Percentiles rank a stretch among this genome's conserved stretches.
These are phyloP conservation scores for Lachnum nothofagi DNA, from an alignment of 2,329 filamentous ascomycete genomes.

Conservation along the genomic window DNA sequence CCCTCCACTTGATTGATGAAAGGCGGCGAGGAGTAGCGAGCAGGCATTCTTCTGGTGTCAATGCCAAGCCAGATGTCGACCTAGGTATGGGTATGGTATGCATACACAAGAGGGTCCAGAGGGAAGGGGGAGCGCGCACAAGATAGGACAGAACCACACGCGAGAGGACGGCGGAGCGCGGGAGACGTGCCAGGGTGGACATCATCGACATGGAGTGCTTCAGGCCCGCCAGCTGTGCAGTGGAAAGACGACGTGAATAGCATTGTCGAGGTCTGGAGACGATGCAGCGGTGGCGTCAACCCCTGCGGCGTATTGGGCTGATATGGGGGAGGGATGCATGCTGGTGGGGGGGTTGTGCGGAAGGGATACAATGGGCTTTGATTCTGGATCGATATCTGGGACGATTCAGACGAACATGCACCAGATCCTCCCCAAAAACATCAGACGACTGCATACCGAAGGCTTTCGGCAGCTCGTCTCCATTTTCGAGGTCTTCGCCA, in stretches of 20 bases:
- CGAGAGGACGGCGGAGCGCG: background rate
- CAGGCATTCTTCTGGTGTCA: conserved; percentile 10
- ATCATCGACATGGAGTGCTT: background rate
- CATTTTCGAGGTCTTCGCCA: background rate
- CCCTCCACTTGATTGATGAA: conserved; percentile 1
- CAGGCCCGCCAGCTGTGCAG: conserved; percentile 4
- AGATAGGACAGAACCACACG: conserved; percentile 1
- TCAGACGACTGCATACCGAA: too few species aligned
- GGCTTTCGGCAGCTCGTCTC: conserved; percentile 4
- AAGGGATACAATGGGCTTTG: too few species aligned
- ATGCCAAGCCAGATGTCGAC: background rate
- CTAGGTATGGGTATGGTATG: background rate
- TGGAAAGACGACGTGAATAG: background rate
- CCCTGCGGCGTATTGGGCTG: conserved; percentile 3
- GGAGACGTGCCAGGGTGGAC: background rate
- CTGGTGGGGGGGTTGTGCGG: background rate
- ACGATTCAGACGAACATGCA: too few species aligned
- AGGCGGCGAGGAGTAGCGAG: background rate
- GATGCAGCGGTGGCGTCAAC: conserved; percentile 8
- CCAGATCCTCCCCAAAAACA: too few species aligned
- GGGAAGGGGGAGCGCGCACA: background rate
- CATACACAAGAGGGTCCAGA: background rate
- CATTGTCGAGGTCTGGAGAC: conserved; percentile 18
- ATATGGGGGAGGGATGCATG: background rate
- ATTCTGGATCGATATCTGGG: too few species aligned